Conservation (phyloP, 2,329 filamentous ascomycete species). For the Aureobasidium sp. region DNA sequence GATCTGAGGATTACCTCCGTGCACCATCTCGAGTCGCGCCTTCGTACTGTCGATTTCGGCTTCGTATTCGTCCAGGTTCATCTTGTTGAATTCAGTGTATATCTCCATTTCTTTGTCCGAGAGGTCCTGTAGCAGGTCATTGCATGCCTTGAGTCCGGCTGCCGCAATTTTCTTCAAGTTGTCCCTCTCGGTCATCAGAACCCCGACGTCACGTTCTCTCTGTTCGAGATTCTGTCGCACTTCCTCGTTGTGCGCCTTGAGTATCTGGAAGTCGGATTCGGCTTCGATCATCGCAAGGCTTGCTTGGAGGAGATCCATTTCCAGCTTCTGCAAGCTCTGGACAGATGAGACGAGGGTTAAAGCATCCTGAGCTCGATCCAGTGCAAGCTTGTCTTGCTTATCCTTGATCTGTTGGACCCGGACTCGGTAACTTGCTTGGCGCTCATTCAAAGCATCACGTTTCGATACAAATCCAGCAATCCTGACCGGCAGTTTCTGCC, state of each 20-base stretch:
- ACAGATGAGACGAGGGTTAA: constrained; percentile 54
- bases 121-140: constrained; percentile 18
- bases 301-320: constrained; percentile 58
- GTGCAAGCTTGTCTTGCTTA: constrained; percentile 27
- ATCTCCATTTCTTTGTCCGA: constrained; percentile 23
- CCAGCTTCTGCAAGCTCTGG: constrained; percentile 51
- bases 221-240: constrained; percentile 47
- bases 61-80: constrained; percentile 54
- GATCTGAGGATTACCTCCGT: constrained; percentile 66
- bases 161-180: constrained; percentile 13
- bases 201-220: constrained; percentile 35
- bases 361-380: constrained; percentile 32
- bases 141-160: constrained; percentile 18
- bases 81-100: constrained; percentile 20
- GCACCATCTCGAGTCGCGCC: constrained; percentile 70
- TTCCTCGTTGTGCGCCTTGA: constrained; percentile 57
- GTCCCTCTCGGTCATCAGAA: constrained; percentile 28
- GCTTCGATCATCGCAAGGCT: constrained; percentile 71
- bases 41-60: constrained; percentile 66
- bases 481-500: constrained; percentile 59
- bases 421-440: constrained; percentile 54
- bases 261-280: constrained; percentile 62
- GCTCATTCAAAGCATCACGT: constrained; percentile 35
- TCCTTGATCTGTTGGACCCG: constrained; percentile 39
- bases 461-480: constrained; percentile 52